Base-by-base conservation (phyloP, 352 stramenopile genomes). In the Globisporangium megalacanthum region DNA sequence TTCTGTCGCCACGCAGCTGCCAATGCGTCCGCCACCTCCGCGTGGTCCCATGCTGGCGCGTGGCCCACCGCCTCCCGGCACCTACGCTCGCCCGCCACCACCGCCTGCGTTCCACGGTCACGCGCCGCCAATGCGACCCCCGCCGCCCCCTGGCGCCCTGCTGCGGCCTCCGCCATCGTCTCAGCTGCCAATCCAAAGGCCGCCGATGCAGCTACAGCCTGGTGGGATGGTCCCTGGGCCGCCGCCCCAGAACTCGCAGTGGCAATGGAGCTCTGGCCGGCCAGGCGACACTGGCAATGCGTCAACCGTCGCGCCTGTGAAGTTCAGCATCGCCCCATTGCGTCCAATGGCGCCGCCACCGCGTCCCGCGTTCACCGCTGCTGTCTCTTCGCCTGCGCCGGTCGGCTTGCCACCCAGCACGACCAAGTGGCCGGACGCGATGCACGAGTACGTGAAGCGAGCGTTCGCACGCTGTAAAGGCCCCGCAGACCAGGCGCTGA, bases 361-460 rank as follows among this genome's bases (percentile, higher is more conserved):
- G n/a, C 60, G 42, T 9, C 54, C 61, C 10, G 52, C 31, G 14
- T 65, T 60, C 14, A 33, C 2, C 35, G 10, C 35, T 5, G 35
- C 35, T 8, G 35, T 5, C 2, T 13, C 35, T 39, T 8, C 59
- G 35, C 20, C 60, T 35, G 47, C 51, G 35, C 53, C 68, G 45
- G 52, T 57, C 31, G 60, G 61, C 13, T 42, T 48, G 17, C 17
- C 65, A 49, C 58, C 17, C 2, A 65, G 65, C 33, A 86, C 72
- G 55, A 73, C 66, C 46, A 92, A 95, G 65, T 95, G 86, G 86
- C 86, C 86, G 4, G 79, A 90, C 39, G 69, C 83, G 3, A 69
- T 96, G 2, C 83, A 96, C 22, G 70, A 92, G 48, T 96, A 96
- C 49, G 85, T 96, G 47, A 91, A 94, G 66, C 77, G 82, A 2